phyloP scores from a whole-genome alignment of 257 asterid genomes.

The Ilex aquifolium region DNA sequence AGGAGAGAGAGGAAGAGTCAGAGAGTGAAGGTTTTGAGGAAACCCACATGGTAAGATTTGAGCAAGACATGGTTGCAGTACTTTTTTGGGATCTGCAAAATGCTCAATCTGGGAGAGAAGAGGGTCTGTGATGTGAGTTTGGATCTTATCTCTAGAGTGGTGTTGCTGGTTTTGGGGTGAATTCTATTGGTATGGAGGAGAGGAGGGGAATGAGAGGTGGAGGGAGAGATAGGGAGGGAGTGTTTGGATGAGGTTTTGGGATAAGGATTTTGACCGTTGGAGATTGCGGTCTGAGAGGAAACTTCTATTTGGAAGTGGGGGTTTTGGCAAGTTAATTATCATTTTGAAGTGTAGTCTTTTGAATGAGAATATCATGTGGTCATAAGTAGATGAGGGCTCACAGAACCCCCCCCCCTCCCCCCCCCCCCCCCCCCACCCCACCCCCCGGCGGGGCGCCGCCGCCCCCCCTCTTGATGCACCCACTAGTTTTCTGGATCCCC shows the following conservation, averaged over 20 bases:
- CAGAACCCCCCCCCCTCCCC: too few species aligned
- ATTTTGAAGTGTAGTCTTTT: background rate
- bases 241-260: constrained; percentile 68
- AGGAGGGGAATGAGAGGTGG: constrained; percentile 59
- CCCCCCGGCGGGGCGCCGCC: too few species aligned
- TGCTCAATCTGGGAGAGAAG: constrained; percentile 11
- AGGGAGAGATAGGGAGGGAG: constrained; percentile 27
- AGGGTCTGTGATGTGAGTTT: constrained; percentile 18
- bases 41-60: constrained; percentile 68
- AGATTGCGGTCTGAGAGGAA: constrained; percentile 25
- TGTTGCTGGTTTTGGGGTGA: constrained; percentile 38
- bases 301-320: background rate
- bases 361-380: background rate
- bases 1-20: constrained; percentile 53
- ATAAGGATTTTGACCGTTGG: constrained; percentile 61
- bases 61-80: constrained; percentile 56
- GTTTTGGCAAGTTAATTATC: background rate
- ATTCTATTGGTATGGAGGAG: constrained; percentile 20
- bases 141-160: constrained; percentile 28
- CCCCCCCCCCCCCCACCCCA: too few species aligned
- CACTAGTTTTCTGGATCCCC: too few species aligned
- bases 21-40: constrained; percentile 70
- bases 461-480: too few species aligned
- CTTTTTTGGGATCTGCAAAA: constrained; percentile 16
- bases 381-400: background rate